A percentile compares a stretch with the other conserved stretches of the same genome.
These are phyloP conservation scores for Metschnikowia lochheadii DNA, from an alignment of 805 yeast genomes.

Conservation along the genomic window DNA sequence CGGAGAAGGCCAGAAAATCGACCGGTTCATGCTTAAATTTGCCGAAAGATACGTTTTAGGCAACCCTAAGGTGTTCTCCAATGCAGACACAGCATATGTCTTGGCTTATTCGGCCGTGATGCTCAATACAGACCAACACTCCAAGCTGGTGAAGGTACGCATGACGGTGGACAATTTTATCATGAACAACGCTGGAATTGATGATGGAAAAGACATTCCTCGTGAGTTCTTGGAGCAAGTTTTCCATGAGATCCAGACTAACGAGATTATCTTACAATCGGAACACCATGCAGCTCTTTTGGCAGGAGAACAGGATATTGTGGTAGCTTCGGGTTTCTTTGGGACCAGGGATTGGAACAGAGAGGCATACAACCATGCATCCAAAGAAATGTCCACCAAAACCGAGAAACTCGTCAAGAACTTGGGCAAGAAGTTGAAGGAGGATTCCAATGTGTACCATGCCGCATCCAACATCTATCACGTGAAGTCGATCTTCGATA, in stretches of 20 bases:
- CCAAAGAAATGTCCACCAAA: conserved; percentile 84
- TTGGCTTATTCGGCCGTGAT: conserved; percentile 87
- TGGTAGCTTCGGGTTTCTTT: conserved; percentile 47
- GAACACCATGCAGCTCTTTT: conserved; percentile 92
- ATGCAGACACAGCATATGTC: conserved; percentile 92
- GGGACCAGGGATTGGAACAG: conserved; percentile 64
- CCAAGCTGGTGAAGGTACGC: conserved; percentile 75
- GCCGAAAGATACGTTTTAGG: conserved; percentile 89
- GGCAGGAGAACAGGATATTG: conserved; percentile 49
- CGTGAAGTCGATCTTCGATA: conserved; percentile 89
- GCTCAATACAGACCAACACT: conserved; percentile 93
- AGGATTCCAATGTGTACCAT: conserved; percentile 54
- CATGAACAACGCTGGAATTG: conserved; percentile 84
- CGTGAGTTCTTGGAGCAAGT: conserved; percentile 64
- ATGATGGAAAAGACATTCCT: conserved; percentile 83
- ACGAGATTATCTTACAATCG: conserved; percentile 87
- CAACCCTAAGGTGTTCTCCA: conserved; percentile 82
- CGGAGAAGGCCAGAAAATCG: conserved; percentile 97
- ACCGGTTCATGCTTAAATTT: conserved; percentile 92
- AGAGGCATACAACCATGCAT: conserved; percentile 89
- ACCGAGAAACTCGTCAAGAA: conserved; percentile 79
- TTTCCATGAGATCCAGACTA: conserved; percentile 69
- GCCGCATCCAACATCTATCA: conserved; percentile 86
- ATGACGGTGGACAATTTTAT: conserved; percentile 89
- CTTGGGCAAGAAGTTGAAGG: conserved; percentile 48